Evolutionary conservation across 169 alveolate genomes (phyloP).

Genomic region (Pseudocohnilembus persalinus): DNA sequence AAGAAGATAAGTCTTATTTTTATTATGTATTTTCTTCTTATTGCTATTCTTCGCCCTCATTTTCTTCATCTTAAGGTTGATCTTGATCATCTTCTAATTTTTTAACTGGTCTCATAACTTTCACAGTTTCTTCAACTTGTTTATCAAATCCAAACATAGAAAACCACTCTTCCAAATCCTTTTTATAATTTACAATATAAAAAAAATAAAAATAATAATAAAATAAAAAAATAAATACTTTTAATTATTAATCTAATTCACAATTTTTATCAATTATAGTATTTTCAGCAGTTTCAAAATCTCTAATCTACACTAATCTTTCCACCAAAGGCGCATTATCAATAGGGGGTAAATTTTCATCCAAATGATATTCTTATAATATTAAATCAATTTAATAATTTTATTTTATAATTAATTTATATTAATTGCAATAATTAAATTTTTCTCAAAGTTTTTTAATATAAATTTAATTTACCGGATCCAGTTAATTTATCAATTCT

Average conservation of each 20-base stretch:
- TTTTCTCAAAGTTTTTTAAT: too few species aligned
- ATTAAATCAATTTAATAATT: conserved; percentile 16
- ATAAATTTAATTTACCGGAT: background rate
- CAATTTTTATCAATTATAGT: conserved; percentile 66
- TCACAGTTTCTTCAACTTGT: conserved; percentile 41
- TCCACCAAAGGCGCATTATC: conserved; percentile 74
- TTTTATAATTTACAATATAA: conserved; percentile 36
- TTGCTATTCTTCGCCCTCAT: conserved; percentile 33
- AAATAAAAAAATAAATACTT: conserved; percentile 33
- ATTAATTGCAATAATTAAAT: too few species aligned
- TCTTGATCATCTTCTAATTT: conserved; percentile 38
- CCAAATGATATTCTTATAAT: conserved; percentile 71
- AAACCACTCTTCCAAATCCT: conserved; percentile 34
- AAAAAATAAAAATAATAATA: background rate
- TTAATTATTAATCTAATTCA: conserved; percentile 61
- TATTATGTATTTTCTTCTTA: conserved; percentile 35
- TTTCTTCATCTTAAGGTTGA: conserved; percentile 36
- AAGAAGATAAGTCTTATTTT: too few species aligned
- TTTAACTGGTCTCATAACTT: conserved; percentile 40
- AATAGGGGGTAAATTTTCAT: conserved; percentile 77
- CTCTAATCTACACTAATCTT: conserved; percentile 64
- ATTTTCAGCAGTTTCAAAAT: conserved; percentile 57
- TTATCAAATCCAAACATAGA: conserved; percentile 58
- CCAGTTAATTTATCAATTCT: conserved; percentile 46
- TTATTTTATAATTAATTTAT: too few species aligned